Evolutionary conservation across 768 basidiomycete genomes (phyloP).

Genomic region (Boletus huronensis): DNA sequence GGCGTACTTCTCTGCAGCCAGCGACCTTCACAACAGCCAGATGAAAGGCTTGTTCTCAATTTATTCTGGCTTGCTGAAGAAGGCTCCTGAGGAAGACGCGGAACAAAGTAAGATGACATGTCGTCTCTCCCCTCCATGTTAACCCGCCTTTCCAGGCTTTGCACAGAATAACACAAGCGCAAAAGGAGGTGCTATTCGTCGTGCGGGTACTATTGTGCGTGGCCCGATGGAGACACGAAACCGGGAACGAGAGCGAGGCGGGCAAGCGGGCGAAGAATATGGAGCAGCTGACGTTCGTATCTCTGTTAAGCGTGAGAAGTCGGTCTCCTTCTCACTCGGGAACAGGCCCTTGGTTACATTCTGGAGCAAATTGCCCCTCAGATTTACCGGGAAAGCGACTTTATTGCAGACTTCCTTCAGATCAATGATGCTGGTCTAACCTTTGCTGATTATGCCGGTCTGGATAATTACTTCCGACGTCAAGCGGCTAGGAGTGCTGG

Average conservation of each 20-base stretch:
- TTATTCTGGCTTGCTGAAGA: conserved; percentile 61
- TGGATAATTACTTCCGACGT: conserved; percentile 92
- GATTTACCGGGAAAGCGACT: conserved; percentile 82
- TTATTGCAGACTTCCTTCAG: conserved; percentile 89
- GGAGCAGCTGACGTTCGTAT: conserved; percentile 65
- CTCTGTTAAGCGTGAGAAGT: background rate
- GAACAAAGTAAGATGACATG: conserved; percentile 54
- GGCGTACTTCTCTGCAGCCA: conserved; percentile 88
- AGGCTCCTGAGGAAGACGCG: conserved; percentile 64
- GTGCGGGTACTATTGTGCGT: conserved; percentile 83
- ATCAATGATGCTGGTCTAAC: conserved; percentile 86
- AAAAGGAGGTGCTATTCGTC: conserved; percentile 64
- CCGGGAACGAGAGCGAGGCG: conserved; percentile 48
- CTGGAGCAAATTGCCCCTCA: conserved; percentile 72
- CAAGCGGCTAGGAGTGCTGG: conserved; percentile 77
- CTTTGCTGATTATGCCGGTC: conserved; percentile 91
- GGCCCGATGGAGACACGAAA: conserved; percentile 59
- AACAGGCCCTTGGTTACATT: conserved; percentile 69
- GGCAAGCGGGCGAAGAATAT: conserved; percentile 53
- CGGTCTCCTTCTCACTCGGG: background rate
- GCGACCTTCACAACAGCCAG: conserved; percentile 77
- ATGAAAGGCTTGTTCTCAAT: conserved; percentile 67
- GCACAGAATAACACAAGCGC: conserved; percentile 25
- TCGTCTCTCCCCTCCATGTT: background rate
- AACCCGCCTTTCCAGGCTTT: conserved; percentile 41